Evolutionary conservation across 371 early-diverging fungal genomes (phyloP), one percentile per base, ranked within the genome.

Genomic region (Rhizopus delemar): DNA sequence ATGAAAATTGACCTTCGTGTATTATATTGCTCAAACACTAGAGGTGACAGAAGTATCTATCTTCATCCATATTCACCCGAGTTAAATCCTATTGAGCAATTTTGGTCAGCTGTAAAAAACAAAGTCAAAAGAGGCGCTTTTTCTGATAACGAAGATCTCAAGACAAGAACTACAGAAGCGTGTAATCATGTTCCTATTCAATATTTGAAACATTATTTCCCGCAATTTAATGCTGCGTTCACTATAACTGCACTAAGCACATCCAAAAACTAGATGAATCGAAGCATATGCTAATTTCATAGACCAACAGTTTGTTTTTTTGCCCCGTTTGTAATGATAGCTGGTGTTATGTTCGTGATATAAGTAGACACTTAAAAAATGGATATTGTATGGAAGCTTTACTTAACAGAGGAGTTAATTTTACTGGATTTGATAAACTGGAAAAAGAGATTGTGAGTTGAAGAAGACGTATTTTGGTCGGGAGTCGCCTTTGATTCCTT

Each of bases 31-130:
- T n/a, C n/a, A n/a, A n/a, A n/a, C n/a, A n/a, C n/a, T n/a, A n/a
- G n/a, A n/a, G n/a, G n/a, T n/a, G n/a, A n/a, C n/a, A n/a, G n/a
- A n/a, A n/a, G n/a, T n/a, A n/a, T n/a, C n/a, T n/a, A n/a, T n/a
- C n/a, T n/a, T n/a, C n/a, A n/a, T n/a, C n/a, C n/a, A n/a, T n/a
- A n/a, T n/a, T n/a, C n/a, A n/a, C n/a, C n/a, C n/a, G n/a, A n/a
- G n/a, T n/a, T n/a, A n/a, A 56, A 59, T 32, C 52, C 41, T 38
- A 59, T 46, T 55, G 59, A 65, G 34, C 29, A 51, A 2, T 55
- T 51, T 51, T 70, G 9, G 22, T 48, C 65, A 57, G 56, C 49
- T 59, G 58, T 63, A 59, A 73, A 38, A 67, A 58, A 5, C 64
- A 58, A 33, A 66, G 69, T 58, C 39, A 65, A 48, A 56, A 73